These are phyloP conservation scores for Emmonsiellopsis sp. DNA, from an alignment of 2,329 filamentous ascomycete genomes.

Conservation along the genomic window DNA sequence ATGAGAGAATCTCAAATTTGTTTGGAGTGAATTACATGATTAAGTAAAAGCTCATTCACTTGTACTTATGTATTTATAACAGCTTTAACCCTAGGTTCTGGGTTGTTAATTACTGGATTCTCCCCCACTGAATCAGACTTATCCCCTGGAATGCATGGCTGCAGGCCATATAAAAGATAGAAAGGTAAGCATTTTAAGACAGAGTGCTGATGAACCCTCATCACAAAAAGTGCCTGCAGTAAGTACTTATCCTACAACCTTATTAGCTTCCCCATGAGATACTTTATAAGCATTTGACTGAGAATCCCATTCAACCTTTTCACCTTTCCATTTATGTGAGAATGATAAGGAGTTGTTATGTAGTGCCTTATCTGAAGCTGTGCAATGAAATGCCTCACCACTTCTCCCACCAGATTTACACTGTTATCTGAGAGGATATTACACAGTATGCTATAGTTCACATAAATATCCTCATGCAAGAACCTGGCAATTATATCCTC, in stretches of 20 bases:
- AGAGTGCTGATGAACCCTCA: rapidly evolving
- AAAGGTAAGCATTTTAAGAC: too few relatives aligned
- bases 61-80: too few relatives aligned
- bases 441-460: neutral
- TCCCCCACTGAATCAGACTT: neutral
- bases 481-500: neutral
- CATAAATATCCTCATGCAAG: neutral
- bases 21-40: too few relatives aligned
- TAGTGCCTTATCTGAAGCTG: neutral
- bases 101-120: neutral
- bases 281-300: neutral
- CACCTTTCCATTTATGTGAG: neutral
- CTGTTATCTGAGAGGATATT: neutral
- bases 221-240: neutral
- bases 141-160: neutral
- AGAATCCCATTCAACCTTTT: neutral
- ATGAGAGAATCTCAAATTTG: too few relatives aligned
- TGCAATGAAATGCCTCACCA: too few relatives aligned
- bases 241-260: neutral
- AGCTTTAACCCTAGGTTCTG: rapidly evolving
- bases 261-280: neutral
- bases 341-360: neutral
- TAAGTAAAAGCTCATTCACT: too few relatives aligned
- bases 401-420: neutral
- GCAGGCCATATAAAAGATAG: neutral